Conservation (phyloP, 2,329 filamentous ascomycete species). For the Neophaeococcomyces mojaviensis region DNA sequence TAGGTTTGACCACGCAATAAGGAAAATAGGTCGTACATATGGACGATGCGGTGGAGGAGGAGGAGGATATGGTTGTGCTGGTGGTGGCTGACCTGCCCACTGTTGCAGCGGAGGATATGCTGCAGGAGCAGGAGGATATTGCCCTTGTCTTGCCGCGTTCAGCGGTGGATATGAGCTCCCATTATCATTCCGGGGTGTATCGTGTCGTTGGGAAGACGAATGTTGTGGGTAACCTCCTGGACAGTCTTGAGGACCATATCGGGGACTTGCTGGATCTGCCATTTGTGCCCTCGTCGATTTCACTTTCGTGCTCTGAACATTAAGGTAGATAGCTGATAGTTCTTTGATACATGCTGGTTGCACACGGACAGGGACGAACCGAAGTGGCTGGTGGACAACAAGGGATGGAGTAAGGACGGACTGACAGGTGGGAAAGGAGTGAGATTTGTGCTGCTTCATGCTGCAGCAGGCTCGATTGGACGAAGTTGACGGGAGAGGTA, state of each 20-base stretch:
- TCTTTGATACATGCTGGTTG: slow-evolving; percentile 10
- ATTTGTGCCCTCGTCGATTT: slow-evolving; percentile 22
- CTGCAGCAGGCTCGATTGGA: slow-evolving; percentile 7
- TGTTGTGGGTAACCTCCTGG: slow-evolving; percentile 20
- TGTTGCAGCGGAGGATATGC: slow-evolving; percentile 29
- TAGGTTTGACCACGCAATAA: slow-evolving; percentile 1
- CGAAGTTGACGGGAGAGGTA: slow-evolving; percentile 8
- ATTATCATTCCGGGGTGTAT: slow-evolving; percentile 10
- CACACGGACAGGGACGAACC: slow-evolving; percentile 19
- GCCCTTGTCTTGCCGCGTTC: slow-evolving; percentile 39
- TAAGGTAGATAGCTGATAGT: slow-evolving; percentile 7
- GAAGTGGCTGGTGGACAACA: slow-evolving; percentile 18
- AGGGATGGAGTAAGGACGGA: slow-evolving; percentile 16
- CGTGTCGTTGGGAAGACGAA: slow-evolving; percentile 16
- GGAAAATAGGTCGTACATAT: slow-evolving; percentile 30
- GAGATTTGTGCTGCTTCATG: slow-evolving; percentile 1
- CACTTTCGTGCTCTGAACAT: slow-evolving; percentile 12
- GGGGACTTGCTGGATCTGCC: slow-evolving; percentile 18
- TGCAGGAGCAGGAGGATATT: slow-evolving; percentile 33
- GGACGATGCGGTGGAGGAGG: slow-evolving; percentile 26
- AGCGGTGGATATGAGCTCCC: slow-evolving; percentile 19
- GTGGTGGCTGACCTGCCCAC: slow-evolving; percentile 22
- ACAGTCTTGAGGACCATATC: slow-evolving; percentile 18
- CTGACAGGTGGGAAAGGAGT: slow-evolving; percentile 7
- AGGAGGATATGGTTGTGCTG: slow-evolving; percentile 8